Conservation (phyloP, 2,329 filamentous ascomycete species). For the Talaromyces sp. region DNA sequence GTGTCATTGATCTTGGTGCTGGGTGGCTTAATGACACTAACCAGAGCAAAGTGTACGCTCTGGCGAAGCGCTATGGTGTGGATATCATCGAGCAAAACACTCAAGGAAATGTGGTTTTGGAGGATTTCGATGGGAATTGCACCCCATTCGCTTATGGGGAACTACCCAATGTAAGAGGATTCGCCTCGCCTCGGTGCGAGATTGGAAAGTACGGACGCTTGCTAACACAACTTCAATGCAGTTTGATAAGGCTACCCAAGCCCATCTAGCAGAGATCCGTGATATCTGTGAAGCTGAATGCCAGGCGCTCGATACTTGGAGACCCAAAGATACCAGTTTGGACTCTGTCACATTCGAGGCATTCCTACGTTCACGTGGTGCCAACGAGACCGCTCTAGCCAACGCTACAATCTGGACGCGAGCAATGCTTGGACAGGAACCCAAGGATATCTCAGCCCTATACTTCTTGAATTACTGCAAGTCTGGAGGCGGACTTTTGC, state of each 20-base stretch:
- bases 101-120: constrained; percentile 47
- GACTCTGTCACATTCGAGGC: constrained; percentile 46
- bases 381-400: constrained; percentile 31
- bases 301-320: constrained; percentile 34
- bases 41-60: constrained; percentile 50
- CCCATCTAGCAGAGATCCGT: constrained; percentile 37
- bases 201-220: neutral
- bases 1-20: constrained; percentile 56
- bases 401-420: constrained; percentile 52
- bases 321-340: constrained; percentile 28
- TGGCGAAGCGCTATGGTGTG: constrained; percentile 35
- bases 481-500: constrained; percentile 53
- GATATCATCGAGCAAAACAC: constrained; percentile 55
- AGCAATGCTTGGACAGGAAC: constrained; percentile 54
- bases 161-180: neutral
- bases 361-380: constrained; percentile 38
- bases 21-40: constrained; percentile 64
- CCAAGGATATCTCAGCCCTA: constrained; percentile 52
- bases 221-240: neutral
- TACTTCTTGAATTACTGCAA: constrained; percentile 60
- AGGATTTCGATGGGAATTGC: constrained; percentile 48
- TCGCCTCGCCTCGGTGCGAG: neutral
- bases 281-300: constrained; percentile 44
- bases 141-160: constrained; percentile 1
- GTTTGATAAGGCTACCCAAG: constrained; percentile 26